These are phyloP conservation scores for Chloranthus sessilifolius DNA, from an alignment of 164 flowering plant species.

Conservation along the genomic window DNA sequence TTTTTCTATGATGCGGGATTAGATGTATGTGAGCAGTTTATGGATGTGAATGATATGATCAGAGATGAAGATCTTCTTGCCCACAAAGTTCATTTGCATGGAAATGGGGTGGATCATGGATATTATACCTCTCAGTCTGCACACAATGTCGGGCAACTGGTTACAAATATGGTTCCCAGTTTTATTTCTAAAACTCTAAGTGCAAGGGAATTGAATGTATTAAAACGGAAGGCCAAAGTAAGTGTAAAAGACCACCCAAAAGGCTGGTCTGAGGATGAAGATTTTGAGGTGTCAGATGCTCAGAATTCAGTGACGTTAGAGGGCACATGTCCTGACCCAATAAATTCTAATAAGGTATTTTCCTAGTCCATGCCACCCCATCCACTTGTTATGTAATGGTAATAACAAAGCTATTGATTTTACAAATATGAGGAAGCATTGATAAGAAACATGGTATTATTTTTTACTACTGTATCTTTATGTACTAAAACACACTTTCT, in stretches of 20 bases:
- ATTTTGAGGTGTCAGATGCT: constrained; percentile 37
- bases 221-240: constrained; percentile 90
- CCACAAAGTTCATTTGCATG: constrained; percentile 41
- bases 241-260: constrained; percentile 73
- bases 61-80: constrained; percentile 87
- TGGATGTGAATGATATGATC: constrained; percentile 97
- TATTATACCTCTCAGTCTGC: constrained; percentile 38
- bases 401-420: no score
- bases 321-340: constrained; percentile 36
- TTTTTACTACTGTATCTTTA: no score
- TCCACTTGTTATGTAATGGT: no score
- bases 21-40: constrained; percentile 93
- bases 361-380: no score
- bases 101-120: constrained; percentile 44
- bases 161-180: constrained; percentile 68
- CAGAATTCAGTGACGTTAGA: constrained; percentile 40
- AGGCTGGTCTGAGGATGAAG: constrained; percentile 72
- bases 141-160: constrained; percentile 51
- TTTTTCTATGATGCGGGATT: constrained; percentile 48
- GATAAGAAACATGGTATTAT: no score
- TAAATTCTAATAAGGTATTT: constrained; percentile 30
- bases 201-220: constrained; percentile 83
- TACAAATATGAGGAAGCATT: no score
- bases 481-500: no score
- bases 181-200: constrained; percentile 70